Evolutionary conservation across 768 basidiomycete genomes (phyloP), one percentile per base, ranked within the genome.

Genomic region (Trametopsis cervina): DNA sequence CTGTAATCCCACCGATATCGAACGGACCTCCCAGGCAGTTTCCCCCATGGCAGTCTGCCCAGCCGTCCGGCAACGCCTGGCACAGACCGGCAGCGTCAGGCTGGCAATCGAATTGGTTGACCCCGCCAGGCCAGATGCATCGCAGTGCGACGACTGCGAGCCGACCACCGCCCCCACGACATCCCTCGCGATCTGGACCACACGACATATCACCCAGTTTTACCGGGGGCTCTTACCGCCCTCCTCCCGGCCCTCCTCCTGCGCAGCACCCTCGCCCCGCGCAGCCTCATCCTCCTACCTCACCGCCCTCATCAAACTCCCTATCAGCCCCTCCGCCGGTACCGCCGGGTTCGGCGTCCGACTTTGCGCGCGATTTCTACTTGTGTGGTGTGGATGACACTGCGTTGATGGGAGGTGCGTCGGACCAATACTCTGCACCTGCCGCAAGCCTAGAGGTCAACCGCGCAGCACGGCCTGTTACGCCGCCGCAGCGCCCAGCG

Each of bases 281-380:
- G 42, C 51, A 55, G 38, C 15, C 38, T 21, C 15, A 17, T 26
- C 13, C 23, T 27, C 48, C 25, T 33, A 7, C 29, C n/a, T 50
- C 11, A 50, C 33, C 38, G 7, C 38, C 29, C 27, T 21, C 21
- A 12, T 43, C 17, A 7, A 33, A n/a, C n/a, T n/a, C n/a, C n/a
- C n/a, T n/a, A n/a, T n/a, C n/a, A n/a, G n/a, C n/a, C 13, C 11
- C 9, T 60, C 61, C 47, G 51, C 6, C 63, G 6, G 12, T 56
- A 21, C 22, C 22, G 17, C 13, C 51, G 5, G 33, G 17, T 15
- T 53, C 50, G 17, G 20, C 63, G n/a, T 81, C 80, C 0, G 79
- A 80, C 12, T 82, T 82, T 57, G 73, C 77, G n/a, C 64, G 73
- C n/a, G 80, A 82, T 29, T 83, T 82, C 54, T 80, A 83, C 52